Evolutionary conservation across 805 yeast genomes (phyloP).

Genomic region (Metschnikowia sp.): DNA sequence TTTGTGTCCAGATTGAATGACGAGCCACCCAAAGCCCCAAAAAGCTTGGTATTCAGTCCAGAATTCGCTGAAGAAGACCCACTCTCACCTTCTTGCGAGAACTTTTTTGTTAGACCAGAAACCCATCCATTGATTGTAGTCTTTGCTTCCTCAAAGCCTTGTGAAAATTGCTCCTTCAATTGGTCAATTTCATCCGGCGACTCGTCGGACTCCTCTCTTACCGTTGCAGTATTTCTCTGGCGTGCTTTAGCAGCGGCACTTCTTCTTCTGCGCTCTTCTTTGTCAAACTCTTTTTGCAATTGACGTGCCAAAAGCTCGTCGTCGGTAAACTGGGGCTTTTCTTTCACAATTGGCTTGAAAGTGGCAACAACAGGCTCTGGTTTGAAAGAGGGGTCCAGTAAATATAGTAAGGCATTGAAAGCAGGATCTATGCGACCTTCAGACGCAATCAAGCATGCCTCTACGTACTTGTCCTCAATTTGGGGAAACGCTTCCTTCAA

Average conservation of each 20-base stretch:
- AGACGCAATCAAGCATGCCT: slow-evolving; percentile 83
- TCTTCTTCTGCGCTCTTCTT: slow-evolving; percentile 35
- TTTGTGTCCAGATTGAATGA: slow-evolving; percentile 26
- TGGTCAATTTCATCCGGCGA: slow-evolving; percentile 60
- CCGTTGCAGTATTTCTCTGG: slow-evolving; percentile 17
- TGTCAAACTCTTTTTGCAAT: slow-evolving; percentile 64
- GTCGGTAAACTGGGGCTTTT: slow-evolving; percentile 36
- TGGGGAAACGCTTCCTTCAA: slow-evolving; percentile 85
- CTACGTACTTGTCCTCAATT: slow-evolving; percentile 64
- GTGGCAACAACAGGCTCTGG: slow-evolving; percentile 43
- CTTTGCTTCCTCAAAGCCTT: slow-evolving; percentile 79
- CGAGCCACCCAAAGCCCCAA: slow-evolving; percentile 47
- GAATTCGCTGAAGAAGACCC: slow-evolving; percentile 7
- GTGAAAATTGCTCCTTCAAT: slow-evolving; percentile 62
- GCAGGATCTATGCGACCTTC: slow-evolving; percentile 79
- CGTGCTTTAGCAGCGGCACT: slow-evolving; percentile 11
- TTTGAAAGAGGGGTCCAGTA: slow-evolving; percentile 67
- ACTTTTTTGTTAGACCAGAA: slow-evolving; percentile 57
- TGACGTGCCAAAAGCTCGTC: slow-evolving; percentile 84
- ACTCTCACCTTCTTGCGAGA: slow-evolving; percentile 23
- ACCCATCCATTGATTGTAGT: slow-evolving; percentile 77
- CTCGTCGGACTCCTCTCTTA: slow-evolving; percentile 27
- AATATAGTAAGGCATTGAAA: slow-evolving; percentile 77
- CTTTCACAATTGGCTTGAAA: slow-evolving; percentile 1
- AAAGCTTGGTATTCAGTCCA: slow-evolving; percentile 30